Evolutionary conservation across 176 grass and related monocot genomes (phyloP).

Genomic region (Avena insularis): DNA sequence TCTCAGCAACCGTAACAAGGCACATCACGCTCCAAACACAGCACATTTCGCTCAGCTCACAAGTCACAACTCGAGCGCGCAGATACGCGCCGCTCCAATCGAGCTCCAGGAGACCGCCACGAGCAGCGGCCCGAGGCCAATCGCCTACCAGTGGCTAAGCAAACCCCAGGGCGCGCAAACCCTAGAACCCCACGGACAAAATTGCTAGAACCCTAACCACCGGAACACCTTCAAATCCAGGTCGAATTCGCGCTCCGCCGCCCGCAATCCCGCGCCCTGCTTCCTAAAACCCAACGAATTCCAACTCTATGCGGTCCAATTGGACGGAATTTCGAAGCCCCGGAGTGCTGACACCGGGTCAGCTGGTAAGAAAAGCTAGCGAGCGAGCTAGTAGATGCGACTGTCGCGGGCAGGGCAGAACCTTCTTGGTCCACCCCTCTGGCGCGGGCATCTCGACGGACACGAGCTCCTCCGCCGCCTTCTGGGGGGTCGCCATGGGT

Average conservation of each 20-base stretch:
- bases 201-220: background rate
- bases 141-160: too few relatives aligned
- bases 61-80: background rate
- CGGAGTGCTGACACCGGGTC: background rate
- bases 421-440: slow-evolving; percentile 75
- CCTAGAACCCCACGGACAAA: slow-evolving; percentile 14
- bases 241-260: background rate
- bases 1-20: background rate
- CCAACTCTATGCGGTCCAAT: background rate
- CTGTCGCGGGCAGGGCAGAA: background rate
- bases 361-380: background rate
- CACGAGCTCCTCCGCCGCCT: slow-evolving; percentile 35
- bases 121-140: background rate
- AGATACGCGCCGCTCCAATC: too few relatives aligned
- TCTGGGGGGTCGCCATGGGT: slow-evolving; percentile 32
- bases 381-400: background rate
- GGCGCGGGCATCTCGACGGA: slow-evolving; percentile 77
- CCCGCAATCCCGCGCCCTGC: background rate
- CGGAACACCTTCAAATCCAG: background rate
- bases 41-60: background rate
- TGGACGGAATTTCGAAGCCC: background rate
- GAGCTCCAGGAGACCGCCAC: background rate
- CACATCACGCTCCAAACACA: background rate
- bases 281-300: background rate
- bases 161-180: background rate